Evolutionary conservation across 2,329 filamentous ascomycete species (phyloP), one percentile per base, ranked within the genome.

Genomic region (Exophiala mesophila): DNA sequence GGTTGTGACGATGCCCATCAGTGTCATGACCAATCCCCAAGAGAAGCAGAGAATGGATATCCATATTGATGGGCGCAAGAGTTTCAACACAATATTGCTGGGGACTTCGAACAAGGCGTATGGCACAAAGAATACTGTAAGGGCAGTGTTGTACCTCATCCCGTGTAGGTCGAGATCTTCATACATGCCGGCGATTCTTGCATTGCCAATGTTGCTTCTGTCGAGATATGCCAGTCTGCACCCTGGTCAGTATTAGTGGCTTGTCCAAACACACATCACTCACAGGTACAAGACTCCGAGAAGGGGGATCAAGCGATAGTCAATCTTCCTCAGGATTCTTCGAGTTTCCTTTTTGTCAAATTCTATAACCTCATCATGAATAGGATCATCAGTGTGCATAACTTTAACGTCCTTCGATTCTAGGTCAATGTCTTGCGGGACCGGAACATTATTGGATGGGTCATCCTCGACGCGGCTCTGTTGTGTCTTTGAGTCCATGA

Each of bases 1-100:
- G 2, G 62, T 66, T 12, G 61, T 63, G 41, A 68, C 63, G 21
- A 67, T 58, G 3, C 66, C 65, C 54, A 43, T 74, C 21, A 74
- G 55, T 1, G 71, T 73, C 43, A 70, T 68, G 1, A 74, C 69
- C 37, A 68, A 59, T 0, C 72, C 71, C 52, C 50, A 55, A 13
- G 31, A 38, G 16, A 49, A 45, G 32, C 36, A 42, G 16, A 55
- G 31, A 24, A 49, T 36, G 17, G 44, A 38, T 9, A 55, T 36
- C 51, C 46, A 54, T 4, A 48, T 36, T 8, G 48, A 48, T 18
- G 49, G 52, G 5, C 46, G 39, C 2, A 55, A n/a, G 2, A 50
- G 43, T 42, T 66, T 68, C 39, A 74, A 57, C 7, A 83, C 66
- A 13, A 73, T 50, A 50, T 73, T 73, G 50, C 65, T 66, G 4